These are phyloP conservation scores for Podaxis sp. DNA, from an alignment of 768 basidiomycete species.

Conservation along the genomic window DNA sequence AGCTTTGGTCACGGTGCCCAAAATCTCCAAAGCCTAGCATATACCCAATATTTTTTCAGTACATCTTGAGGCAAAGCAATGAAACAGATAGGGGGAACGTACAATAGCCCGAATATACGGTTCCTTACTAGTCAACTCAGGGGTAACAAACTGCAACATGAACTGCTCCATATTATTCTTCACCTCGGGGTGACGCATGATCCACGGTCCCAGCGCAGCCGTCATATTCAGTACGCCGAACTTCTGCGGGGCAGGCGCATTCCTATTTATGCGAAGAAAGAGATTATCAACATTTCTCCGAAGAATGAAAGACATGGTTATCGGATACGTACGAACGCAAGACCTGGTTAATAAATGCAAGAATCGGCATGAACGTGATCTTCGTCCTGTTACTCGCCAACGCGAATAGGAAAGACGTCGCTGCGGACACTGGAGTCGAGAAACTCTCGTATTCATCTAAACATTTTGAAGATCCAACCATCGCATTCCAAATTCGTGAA, in stretches of 20 bases:
- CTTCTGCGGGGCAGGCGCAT: conserved; percentile 58
- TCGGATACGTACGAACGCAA: conserved; percentile 54
- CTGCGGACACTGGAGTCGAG: conserved; percentile 74
- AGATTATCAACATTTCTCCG: not conserved
- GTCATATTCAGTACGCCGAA: conserved; percentile 89
- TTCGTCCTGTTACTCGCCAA: conserved; percentile 81
- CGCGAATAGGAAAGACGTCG: conserved; percentile 77
- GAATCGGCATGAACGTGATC: conserved; percentile 77
- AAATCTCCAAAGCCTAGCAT: conserved; percentile 73
- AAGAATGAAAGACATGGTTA: not conserved
- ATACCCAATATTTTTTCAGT: conserved; percentile 4
- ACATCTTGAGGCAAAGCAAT: not conserved
- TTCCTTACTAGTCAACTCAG: conserved; percentile 64
- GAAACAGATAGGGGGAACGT: conserved; percentile 30
- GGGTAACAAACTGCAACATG: conserved; percentile 69
- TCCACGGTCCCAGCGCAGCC: conserved; percentile 70
- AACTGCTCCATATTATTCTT: conserved; percentile 78
- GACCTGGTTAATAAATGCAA: conserved; percentile 76
- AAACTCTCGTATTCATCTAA: conserved; percentile 82
- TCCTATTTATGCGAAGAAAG: conserved; percentile 23
- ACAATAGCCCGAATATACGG: conserved; percentile 80
- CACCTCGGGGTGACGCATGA: conserved; percentile 84
- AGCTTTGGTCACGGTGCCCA: conserved; percentile 70
- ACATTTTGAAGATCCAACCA: not conserved
- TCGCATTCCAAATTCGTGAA: not conserved